Conservation (phyloP, 306 rosid species). For the Inga oerstediana region DNA sequence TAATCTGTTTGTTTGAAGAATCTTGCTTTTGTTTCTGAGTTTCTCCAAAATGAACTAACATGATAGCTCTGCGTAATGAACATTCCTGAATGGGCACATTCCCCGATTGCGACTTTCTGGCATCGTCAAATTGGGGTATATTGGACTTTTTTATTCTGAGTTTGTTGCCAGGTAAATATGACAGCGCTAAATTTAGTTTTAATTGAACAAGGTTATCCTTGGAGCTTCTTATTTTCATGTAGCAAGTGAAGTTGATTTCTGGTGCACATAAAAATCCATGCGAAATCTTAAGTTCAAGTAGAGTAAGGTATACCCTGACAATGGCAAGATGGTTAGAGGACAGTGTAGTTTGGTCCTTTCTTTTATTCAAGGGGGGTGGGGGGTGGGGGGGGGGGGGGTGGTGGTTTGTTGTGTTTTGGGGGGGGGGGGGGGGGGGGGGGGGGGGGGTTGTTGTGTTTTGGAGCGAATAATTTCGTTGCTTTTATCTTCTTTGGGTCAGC, state of each 20-base stretch:
- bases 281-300: neutral
- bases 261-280: neutral
- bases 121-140: neutral
- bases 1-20: neutral
- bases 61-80: neutral
- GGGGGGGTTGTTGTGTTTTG: too few relatives aligned
- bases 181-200: neutral
- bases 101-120: neutral
- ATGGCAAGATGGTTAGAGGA: neutral
- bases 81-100: neutral
- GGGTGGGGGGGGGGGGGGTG: too few relatives aligned
- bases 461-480: too few relatives aligned
- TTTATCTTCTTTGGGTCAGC: too few relatives aligned
- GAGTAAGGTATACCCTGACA: neutral
- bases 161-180: neutral
- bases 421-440: too few relatives aligned
- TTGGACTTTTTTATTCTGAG: neutral
- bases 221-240: neutral
- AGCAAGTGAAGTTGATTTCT: neutral
- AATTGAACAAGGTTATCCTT: neutral
- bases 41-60: neutral
- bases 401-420: too few relatives aligned
- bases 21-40: neutral
- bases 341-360: neutral
- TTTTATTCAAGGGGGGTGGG: neutral